Conservation (phyloP, 2,329 filamentous ascomycete species). For the Cytospora leucostoma region DNA sequence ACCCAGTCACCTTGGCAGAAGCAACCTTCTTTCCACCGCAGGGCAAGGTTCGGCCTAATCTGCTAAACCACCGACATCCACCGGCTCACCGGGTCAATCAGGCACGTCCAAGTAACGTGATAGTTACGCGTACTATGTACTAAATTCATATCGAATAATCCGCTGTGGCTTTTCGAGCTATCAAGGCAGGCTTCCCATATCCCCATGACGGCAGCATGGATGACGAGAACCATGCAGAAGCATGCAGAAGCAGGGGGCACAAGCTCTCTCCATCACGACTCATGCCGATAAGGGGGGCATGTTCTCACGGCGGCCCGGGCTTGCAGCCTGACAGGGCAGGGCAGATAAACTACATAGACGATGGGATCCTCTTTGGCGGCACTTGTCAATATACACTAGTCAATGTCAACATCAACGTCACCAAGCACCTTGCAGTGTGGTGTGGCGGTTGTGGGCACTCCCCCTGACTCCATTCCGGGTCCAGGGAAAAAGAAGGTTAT, state of each 20-base stretch:
- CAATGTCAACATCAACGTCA: neutral
- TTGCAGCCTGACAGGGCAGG: neutral
- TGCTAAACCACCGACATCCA: neutral
- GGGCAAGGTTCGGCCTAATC: neutral
- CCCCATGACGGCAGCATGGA: too few species aligned
- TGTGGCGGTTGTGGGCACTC: neutral
- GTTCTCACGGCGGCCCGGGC: constrained; percentile 6
- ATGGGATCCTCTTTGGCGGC: neutral
- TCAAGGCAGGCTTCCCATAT: neutral
- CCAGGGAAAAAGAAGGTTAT: neutral
- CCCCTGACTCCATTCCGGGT: neutral
- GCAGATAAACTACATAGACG: too few species aligned
- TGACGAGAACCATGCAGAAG: neutral
- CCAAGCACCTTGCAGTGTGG: neutral
- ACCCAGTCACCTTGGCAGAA: neutral
- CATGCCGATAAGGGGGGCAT: neutral
- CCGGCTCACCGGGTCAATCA: too few species aligned
- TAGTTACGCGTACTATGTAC: too few species aligned
- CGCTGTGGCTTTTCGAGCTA: constrained; percentile 11
- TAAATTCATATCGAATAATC: neutral
- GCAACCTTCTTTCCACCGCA: neutral
- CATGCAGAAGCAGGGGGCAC: too few species aligned
- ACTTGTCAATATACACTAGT: neutral
- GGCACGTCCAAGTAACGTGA: too few species aligned
- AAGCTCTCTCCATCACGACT: constrained; percentile 19